Conservation (phyloP, 2,329 filamentous ascomycete genomes). For the Trichocomaceae sp. region DNA sequence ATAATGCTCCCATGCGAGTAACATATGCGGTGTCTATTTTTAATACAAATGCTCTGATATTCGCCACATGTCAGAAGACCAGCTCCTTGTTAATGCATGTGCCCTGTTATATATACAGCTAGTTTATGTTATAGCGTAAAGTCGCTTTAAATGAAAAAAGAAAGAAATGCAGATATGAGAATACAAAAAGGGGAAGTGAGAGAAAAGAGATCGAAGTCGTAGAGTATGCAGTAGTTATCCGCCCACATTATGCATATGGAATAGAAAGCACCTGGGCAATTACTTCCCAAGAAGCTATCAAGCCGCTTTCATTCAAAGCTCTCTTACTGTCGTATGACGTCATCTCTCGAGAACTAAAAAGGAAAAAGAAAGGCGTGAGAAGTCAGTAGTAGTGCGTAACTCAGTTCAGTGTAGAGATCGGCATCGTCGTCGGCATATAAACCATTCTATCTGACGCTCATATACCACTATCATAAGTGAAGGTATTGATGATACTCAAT, state of each 20-base stretch:
- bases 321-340: neutral
- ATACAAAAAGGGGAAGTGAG: neutral
- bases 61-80: slow-evolving; percentile 4
- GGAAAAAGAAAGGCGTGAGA: neutral
- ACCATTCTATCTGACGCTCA: neutral
- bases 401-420: neutral
- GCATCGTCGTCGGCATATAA: neutral
- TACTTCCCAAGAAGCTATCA: neutral
- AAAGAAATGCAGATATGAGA: neutral
- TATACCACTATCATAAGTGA: neutral
- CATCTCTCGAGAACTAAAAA: neutral
- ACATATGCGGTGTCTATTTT: neutral
- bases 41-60: neutral
- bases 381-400: neutral
- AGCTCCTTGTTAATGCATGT: slow-evolving; percentile 4
- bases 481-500: neutral
- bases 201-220: neutral
- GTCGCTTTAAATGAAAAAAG: neutral
- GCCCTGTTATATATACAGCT: slow-evolving; percentile 9
- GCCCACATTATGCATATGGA: neutral
- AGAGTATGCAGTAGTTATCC: neutral
- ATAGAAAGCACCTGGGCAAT: neutral
- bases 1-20: neutral
- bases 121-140: neutral
- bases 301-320: neutral